A percentile compares a stretch with the other conserved stretches of the same genome.
phyloP scores from a whole-genome alignment of 352 stramenopile species.

The Globisporangium middletonii region DNA sequence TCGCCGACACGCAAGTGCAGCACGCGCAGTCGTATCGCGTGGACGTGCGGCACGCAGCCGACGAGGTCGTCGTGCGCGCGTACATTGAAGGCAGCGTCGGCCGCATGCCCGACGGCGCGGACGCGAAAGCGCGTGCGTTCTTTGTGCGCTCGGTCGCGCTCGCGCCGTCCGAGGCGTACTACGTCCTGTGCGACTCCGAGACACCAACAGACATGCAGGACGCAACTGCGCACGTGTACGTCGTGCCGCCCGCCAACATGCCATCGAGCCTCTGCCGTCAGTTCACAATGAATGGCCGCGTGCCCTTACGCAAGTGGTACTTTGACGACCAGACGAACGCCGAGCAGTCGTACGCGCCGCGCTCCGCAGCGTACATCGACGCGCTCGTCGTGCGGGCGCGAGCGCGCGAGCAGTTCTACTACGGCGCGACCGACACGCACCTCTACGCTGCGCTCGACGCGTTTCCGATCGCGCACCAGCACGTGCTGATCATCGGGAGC shows the following conservation, averaged over 20 bases:
- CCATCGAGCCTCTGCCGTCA: slow-evolving; percentile 21
- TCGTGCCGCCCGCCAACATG: slow-evolving; percentile 21
- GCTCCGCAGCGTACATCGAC: slow-evolving; percentile 23
- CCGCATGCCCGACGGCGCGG: neutral
- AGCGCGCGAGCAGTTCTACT: slow-evolving; percentile 16
- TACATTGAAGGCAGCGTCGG: slow-evolving; percentile 19
- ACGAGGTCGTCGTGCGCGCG: slow-evolving; percentile 23
- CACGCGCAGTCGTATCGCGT: slow-evolving; percentile 24
- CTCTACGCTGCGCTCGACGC: slow-evolving; percentile 20
- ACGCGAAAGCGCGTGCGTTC: slow-evolving; percentile 22
- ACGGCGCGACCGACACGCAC: slow-evolving; percentile 22
- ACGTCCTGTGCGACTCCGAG: slow-evolving; percentile 14
- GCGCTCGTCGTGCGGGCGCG: slow-evolving; percentile 13
- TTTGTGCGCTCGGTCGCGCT: slow-evolving; percentile 26
- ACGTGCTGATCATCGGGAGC: slow-evolving; percentile 33
- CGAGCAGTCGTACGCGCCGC: slow-evolving; percentile 21
- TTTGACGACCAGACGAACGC: slow-evolving; percentile 32
- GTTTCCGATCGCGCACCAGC: slow-evolving; percentile 23
- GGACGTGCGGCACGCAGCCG: slow-evolving; percentile 16
- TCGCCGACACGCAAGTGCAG: slow-evolving; percentile 24
- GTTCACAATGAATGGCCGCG: slow-evolving; percentile 27
- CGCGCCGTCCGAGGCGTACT: slow-evolving; percentile 20
- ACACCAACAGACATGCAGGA: neutral
- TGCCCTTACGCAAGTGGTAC: slow-evolving; percentile 40
- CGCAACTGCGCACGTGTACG: neutral